A percentile compares a stretch with the other conserved stretches of the same genome.
phyloP scores from a whole-genome alignment of 192 early-diverging fungal species.

The Haplosporangium gracile region DNA sequence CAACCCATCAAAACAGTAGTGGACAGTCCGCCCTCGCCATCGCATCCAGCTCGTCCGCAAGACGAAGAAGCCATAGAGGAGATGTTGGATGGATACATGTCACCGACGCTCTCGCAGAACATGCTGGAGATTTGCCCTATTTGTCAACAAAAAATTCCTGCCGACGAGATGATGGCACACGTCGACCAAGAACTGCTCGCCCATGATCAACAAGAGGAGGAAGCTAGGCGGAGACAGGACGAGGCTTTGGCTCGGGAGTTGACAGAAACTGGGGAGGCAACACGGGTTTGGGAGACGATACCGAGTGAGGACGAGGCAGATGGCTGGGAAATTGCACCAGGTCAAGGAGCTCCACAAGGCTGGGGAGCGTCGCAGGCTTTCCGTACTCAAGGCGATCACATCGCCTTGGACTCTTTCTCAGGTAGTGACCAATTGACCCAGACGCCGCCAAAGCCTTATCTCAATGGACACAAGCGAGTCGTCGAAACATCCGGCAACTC shows the following conservation, averaged over 20 bases:
- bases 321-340: constrained; percentile 4
- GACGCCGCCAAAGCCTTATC: neutral
- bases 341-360: neutral
- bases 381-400: constrained; percentile 13
- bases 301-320: neutral
- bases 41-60: neutral
- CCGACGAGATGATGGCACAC: constrained; percentile 27
- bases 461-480: neutral
- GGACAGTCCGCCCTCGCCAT: neutral
- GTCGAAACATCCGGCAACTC: neutral
- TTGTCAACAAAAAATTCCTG: constrained; percentile 24
- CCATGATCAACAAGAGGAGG: constrained; percentile 22
- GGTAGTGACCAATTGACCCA: neutral
- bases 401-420: neutral
- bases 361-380: neutral
- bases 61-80: neutral
- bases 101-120: constrained; percentile 15
- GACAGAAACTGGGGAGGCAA: neutral
- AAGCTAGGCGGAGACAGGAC: constrained; percentile 29
- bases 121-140: constrained; percentile 29
- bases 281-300: neutral
- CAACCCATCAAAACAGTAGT: neutral
- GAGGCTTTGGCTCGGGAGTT: constrained; percentile 22
- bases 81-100: neutral
- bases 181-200: constrained; percentile 35